These are phyloP conservation scores for Botrytis porri DNA, from an alignment of 2,329 filamentous ascomycete species.

Conservation along the genomic window DNA sequence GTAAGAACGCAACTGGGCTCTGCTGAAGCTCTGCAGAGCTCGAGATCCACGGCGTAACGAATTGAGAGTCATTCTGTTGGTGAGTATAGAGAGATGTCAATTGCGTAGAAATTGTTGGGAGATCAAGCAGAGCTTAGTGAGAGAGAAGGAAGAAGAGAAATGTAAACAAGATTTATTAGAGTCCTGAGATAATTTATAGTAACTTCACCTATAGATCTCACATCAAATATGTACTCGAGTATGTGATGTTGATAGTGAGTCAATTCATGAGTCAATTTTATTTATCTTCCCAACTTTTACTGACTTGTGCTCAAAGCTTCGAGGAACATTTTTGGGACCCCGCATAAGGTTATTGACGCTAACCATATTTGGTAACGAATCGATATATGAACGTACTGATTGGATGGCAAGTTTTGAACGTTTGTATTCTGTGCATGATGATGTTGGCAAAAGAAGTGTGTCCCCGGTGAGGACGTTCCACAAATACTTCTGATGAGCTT, in stretches of 20 bases:
- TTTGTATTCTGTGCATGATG: neutral
- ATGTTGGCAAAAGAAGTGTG: neutral
- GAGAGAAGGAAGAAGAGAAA: neutral
- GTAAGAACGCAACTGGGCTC: constrained; percentile 29
- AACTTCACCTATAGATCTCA: constrained; percentile 3
- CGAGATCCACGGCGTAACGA: constrained; percentile 2
- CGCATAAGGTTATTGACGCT: neutral
- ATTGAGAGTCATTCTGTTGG: constrained; percentile 16
- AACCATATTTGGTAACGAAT: neutral
- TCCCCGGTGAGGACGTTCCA: neutral
- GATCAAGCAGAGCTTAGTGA: neutral
- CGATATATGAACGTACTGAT: neutral
- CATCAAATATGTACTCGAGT: constrained; percentile 1
- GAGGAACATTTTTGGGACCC: neutral
- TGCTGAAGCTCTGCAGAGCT: constrained; percentile 29
- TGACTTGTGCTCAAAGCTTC: constrained; percentile 11
- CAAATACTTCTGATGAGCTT: neutral
- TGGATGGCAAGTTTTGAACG: neutral
- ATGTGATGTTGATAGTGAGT: constrained; percentile 2
- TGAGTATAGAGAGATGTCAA: constrained; percentile 7
- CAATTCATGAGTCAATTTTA: constrained; percentile 6
- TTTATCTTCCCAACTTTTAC: neutral
- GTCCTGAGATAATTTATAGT: neutral
- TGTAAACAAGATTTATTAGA: neutral
- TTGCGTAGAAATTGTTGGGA: constrained; percentile 8